Base-by-base conservation (phyloP, 768 basidiomycete genomes). In the Tubosaeta sp. region DNA sequence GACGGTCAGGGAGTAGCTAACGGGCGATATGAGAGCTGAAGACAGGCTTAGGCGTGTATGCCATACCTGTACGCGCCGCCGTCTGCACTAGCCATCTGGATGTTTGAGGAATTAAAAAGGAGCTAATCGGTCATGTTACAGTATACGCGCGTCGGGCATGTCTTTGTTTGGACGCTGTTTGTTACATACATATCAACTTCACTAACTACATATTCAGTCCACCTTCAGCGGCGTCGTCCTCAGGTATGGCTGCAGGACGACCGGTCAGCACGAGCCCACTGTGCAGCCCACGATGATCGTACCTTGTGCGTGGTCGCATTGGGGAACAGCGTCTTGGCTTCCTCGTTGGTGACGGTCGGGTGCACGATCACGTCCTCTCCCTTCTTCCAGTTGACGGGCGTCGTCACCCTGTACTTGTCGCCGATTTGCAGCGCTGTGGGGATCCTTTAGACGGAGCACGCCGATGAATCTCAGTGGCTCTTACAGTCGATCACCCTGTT, bases 1-100 rank as follows among this genome's bases (percentile, higher is more conserved):
- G 63, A 97, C 95, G 13, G 97, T 99, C 57, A 99, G 83, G 59
- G 97, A 99, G 78, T 97, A 99, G 67, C 95, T 97, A 67, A 43
- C 48, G 43, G 43, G 48, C 42, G 35, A 48, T 26, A 43, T 67
- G 50, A 65, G 65, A 56, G 38, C 34, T 50, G 46, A 48, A 29
- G 54, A 50, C 55, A 55, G 54, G 55, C 50, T 59, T 49, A 50
- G 54, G 56, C 54, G 59, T 48, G 56, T 33, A 50, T 35, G 35
- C 43, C 46, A 53, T 60, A 80, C 86, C 86, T 88, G 73, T 88
- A 89, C 43, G 87, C 86, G 67, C 87, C 86, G 59, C 86, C 85
- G 69, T 89, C 85, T 67, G 86, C 86, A 65, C 77, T 88, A 48
- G 88, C 88, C 88, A 91, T 91, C 67, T 53, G 34, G 46, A 27